Conservation (phyloP, 495 filamentous ascomycete species). For the Penicillium chermesinum region DNA sequence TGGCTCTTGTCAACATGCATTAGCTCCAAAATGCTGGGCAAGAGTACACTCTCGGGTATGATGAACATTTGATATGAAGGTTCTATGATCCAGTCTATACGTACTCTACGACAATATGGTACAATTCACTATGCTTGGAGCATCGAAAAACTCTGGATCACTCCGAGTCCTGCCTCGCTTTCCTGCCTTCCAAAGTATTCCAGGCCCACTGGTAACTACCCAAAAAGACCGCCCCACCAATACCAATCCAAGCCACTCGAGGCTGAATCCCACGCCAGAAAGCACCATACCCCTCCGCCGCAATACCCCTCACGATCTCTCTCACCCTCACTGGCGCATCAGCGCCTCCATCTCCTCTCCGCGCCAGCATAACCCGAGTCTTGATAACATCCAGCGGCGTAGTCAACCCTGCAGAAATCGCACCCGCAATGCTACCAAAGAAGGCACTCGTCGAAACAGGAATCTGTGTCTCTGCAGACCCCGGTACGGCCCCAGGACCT, state of each 20-base stretch:
- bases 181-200: slow-evolving; percentile 56
- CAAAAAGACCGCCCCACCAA: slow-evolving; percentile 89
- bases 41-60: no score
- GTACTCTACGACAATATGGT: not conserved
- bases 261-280: slow-evolving; percentile 90
- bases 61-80: not conserved
- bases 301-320: slow-evolving; percentile 59
- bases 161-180: slow-evolving; percentile 13
- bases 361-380: slow-evolving; percentile 88
- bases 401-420: slow-evolving; percentile 80
- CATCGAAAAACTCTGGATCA: not conserved
- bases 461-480: slow-evolving; percentile 35
- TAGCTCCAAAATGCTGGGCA: no score
- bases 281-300: slow-evolving; percentile 65
- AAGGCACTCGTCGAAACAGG: slow-evolving; percentile 74
- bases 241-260: slow-evolving; percentile 87
- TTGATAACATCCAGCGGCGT: slow-evolving; percentile 96
- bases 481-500: slow-evolving; percentile 1
- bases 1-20: no score
- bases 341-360: slow-evolving; percentile 28
- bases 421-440: slow-evolving; percentile 80
- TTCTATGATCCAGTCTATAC: slow-evolving; percentile 1
- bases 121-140: not conserved
- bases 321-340: slow-evolving; percentile 49
- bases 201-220: slow-evolving; percentile 92